Base-by-base conservation (phyloP, 139 green algal species). In the Spirogloea muscicola region DNA sequence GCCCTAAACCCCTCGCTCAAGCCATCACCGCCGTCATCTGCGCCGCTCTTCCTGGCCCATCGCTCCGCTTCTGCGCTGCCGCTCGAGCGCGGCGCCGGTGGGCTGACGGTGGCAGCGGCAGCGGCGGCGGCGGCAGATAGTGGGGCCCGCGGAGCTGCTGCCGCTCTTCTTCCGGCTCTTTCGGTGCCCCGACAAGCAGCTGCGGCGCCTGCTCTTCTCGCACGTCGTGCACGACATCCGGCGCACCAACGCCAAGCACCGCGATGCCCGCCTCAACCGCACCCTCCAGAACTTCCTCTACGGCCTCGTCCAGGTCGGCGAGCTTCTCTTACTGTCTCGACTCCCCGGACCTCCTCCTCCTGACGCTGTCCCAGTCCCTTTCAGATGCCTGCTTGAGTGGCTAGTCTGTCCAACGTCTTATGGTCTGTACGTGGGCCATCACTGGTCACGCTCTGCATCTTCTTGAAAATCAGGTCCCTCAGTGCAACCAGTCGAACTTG, bases 91-190 rank as follows among this genome's bases (percentile, higher is more conserved):
- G 21, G 57, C 0, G 31, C 1, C 9, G 31, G 1, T 33, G 58
- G 57, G 27, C 25, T 21, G 10, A 74, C 60, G 38, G 29, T 76
- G 38, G 38, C 38, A 48, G 33, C 34, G 68, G 39, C 60, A 61
- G 69, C 43, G 36, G 27, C n/a, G 6, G 33, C 49, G 71, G n/a
- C 36, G 21, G 27, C 72, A 81, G 72, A 21, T 81, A 5, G 18
- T 81, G 27, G 46, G 33, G n/a, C 65, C 91, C 27, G 81, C 83
- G 49, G 59, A 82, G 58, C 68, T 96, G 58, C 83, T 98, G 64
- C 94, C 94, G 38, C 81, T 97, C 31, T 92, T 97, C 58, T 97
- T 99, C 83, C 79, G 86, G 3, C 86, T 99, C 41, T 97, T 98
- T 82, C 79, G 84, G 36, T 96, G 76, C 85, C 84, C 88, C 46